These are phyloP conservation scores for Fusarium temperatum DNA, from an alignment of 2,329 filamentous ascomycete genomes.

Conservation along the genomic window DNA sequence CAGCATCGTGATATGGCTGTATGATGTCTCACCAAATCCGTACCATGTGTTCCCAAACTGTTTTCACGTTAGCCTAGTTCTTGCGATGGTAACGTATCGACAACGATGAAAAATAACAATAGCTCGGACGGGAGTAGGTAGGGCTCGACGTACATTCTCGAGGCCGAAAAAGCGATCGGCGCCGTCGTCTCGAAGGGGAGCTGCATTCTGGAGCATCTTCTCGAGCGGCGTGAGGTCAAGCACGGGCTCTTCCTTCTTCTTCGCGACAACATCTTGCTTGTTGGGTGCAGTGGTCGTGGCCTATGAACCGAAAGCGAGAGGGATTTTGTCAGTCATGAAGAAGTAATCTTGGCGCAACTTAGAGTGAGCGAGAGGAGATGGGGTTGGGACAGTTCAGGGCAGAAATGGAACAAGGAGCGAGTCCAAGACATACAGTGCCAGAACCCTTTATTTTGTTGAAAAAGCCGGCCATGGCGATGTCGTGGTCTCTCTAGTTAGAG, in stretches of 20 bases:
- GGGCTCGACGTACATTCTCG: slow-evolving; percentile 80
- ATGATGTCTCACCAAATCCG: slow-evolving; percentile 37
- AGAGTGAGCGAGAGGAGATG: slow-evolving; percentile 36
- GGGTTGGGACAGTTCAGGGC: slow-evolving; percentile 2
- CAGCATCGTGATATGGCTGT: slow-evolving; percentile 16
- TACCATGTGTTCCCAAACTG: slow-evolving; percentile 99
- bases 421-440: slow-evolving; percentile 59
- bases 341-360: slow-evolving; percentile 27
- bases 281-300: slow-evolving; percentile 52
- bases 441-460: slow-evolving; percentile 67
- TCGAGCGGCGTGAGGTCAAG: slow-evolving; percentile 70
- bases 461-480: slow-evolving; percentile 62
- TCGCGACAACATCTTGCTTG: slow-evolving; percentile 57
- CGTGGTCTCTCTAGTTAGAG: slow-evolving; percentile 31
- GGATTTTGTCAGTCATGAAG: slow-evolving; percentile 46
- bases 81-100: background rate
- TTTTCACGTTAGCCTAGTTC: slow-evolving; percentile 47
- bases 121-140: slow-evolving; percentile 1
- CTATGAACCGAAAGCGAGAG: slow-evolving; percentile 46
- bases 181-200: slow-evolving; percentile 83
- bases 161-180: slow-evolving; percentile 99
- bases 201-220: slow-evolving; percentile 83
- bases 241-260: slow-evolving; percentile 67
- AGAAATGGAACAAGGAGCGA: slow-evolving; percentile 1
- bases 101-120: background rate